Conservation (phyloP, 768 basidiomycete species). For the Hemileccinum impolitum region DNA sequence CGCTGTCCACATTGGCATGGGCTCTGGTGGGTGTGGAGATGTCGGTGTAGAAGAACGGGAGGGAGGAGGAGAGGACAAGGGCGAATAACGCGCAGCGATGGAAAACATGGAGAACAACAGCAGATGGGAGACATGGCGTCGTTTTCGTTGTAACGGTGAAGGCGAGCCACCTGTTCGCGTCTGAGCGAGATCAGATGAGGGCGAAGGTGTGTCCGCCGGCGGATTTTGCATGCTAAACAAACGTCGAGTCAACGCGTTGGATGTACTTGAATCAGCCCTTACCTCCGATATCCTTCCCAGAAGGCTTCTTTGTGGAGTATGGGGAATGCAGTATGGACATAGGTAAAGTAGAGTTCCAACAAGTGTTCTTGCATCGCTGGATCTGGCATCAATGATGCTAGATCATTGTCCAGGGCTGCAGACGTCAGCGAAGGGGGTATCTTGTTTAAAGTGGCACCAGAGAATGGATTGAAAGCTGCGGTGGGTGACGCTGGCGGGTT, state of each 20-base stretch:
- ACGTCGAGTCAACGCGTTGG: neutral
- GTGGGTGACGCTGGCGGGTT: slow-evolving; percentile 18
- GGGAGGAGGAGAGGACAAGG: slow-evolving; percentile 23
- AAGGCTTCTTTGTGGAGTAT: slow-evolving; percentile 72
- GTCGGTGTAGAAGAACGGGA: slow-evolving; percentile 31
- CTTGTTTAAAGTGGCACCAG: slow-evolving; percentile 4
- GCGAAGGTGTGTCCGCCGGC: slow-evolving; percentile 32
- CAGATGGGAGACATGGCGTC: slow-evolving; percentile 54
- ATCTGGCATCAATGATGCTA: slow-evolving; percentile 51
- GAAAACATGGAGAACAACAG: slow-evolving; percentile 83
- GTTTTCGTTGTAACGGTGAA: slow-evolving; percentile 40
- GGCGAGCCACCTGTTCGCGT: slow-evolving; percentile 19
- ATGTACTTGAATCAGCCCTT: slow-evolving; percentile 2
- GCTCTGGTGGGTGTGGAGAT: slow-evolving; percentile 39
- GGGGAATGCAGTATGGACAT: slow-evolving; percentile 78
- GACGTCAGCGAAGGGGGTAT: slow-evolving; percentile 21
- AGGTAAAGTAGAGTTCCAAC: slow-evolving; percentile 73
- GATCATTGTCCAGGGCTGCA: slow-evolving; percentile 33
- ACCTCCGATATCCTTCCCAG: slow-evolving; percentile 53
- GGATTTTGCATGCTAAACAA: slow-evolving; percentile 23
- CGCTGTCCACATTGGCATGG: slow-evolving; percentile 72
- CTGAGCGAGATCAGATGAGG: slow-evolving; percentile 20
- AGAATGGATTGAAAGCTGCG: slow-evolving; percentile 1
- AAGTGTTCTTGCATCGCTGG: slow-evolving; percentile 60
- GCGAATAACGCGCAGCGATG: slow-evolving; percentile 70